Percentiles rank a stretch among this genome's conserved stretches.
These are phyloP conservation scores for Pisolithus tinctorius DNA, from an alignment of 768 basidiomycete species.

Conservation along the genomic window DNA sequence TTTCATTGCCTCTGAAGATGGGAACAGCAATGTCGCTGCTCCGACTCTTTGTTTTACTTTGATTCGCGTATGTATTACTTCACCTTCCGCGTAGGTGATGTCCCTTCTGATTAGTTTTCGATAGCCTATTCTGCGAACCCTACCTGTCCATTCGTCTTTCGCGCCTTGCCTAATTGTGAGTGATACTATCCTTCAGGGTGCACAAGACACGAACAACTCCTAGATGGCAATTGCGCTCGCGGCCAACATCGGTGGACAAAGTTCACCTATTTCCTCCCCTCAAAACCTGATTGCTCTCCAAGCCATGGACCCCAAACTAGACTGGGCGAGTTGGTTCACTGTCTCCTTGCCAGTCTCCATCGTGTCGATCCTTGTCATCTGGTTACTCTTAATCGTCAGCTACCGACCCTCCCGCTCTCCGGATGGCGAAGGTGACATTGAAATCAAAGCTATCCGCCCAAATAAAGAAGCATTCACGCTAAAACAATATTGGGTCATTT, in stretches of 20 bases:
- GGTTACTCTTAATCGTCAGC: slow-evolving; percentile 78
- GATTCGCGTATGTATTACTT: slow-evolving; percentile 61
- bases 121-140: slow-evolving; percentile 88
- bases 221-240: slow-evolving; percentile 97
- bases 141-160: slow-evolving; percentile 82
- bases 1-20: slow-evolving; percentile 2
- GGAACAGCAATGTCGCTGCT: slow-evolving; percentile 85
- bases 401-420: slow-evolving; percentile 72
- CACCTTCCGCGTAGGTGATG: background rate
- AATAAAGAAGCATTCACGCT: slow-evolving; percentile 73
- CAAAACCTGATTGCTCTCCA: slow-evolving; percentile 92
- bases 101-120: slow-evolving; percentile 7
- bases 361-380: slow-evolving; percentile 83
- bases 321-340: slow-evolving; percentile 91
- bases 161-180: slow-evolving; percentile 88
- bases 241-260: slow-evolving; percentile 96
- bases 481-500: slow-evolving; percentile 87
- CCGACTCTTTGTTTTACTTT: slow-evolving; percentile 95
- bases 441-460: slow-evolving; percentile 80
- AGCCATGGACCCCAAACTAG: slow-evolving; percentile 79
- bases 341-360: slow-evolving; percentile 89
- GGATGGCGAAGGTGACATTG: slow-evolving; percentile 69
- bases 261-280: slow-evolving; percentile 95
- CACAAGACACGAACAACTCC: slow-evolving; percentile 1
- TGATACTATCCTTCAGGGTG: background rate